Evolutionary conservation across 768 basidiomycete genomes (phyloP).

Genomic region (Tylopilus sp.): DNA sequence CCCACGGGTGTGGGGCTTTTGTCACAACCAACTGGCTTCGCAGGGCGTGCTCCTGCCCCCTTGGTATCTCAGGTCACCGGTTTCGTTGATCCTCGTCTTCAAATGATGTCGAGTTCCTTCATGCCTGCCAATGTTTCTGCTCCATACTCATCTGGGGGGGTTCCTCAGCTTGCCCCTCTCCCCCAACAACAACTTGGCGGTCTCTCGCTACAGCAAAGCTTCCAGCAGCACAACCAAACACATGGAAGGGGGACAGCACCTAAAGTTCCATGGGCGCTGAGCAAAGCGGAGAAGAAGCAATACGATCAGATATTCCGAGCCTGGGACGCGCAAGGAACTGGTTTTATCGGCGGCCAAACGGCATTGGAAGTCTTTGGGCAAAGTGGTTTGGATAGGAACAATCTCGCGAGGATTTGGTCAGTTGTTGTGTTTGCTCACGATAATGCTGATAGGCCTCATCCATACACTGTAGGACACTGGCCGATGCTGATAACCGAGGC

Average conservation of each 20-base stretch:
- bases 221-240: conserved; percentile 83
- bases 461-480: conserved; percentile 64
- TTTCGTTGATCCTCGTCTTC: conserved; percentile 76
- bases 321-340: conserved; percentile 82
- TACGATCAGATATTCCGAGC: conserved; percentile 96
- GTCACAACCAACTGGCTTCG: conserved; percentile 44
- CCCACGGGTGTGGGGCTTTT: conserved; percentile 26
- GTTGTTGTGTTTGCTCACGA: conserved; percentile 22
- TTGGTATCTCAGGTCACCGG: conserved; percentile 77
- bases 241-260: conserved; percentile 62
- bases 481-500: conserved; percentile 90
- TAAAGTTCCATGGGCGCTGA: conserved; percentile 81
- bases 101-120: conserved; percentile 89
- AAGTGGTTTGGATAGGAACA: conserved; percentile 84
- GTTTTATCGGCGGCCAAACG: conserved; percentile 82
- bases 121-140: conserved; percentile 73
- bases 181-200: conserved; percentile 53
- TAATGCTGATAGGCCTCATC: conserved; percentile 1
- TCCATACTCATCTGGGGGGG: conserved; percentile 55
- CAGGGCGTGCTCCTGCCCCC: conserved; percentile 38
- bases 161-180: conserved; percentile 57
- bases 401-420: conserved; percentile 91
- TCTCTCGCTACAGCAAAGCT: conserved; percentile 72
- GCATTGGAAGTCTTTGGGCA: conserved; percentile 94
- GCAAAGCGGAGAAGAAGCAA: conserved; percentile 89